Evolutionary conservation across 441 rosid species (phyloP).

Genomic region (Populus hybrid): DNA sequence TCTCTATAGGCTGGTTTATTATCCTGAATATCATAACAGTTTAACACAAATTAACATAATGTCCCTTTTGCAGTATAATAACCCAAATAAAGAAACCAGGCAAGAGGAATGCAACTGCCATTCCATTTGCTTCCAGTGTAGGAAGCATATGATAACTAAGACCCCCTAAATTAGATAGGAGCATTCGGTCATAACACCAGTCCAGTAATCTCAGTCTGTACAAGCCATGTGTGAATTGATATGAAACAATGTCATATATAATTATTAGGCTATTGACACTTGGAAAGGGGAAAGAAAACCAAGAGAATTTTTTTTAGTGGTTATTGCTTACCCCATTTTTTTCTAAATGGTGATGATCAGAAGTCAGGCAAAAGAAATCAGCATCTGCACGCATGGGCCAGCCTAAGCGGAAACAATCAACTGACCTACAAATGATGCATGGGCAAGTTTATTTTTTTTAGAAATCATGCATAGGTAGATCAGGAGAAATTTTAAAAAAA

Average conservation of each 20-base stretch:
- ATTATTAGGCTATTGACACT: not conserved
- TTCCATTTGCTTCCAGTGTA: not conserved
- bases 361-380: constrained; percentile 67
- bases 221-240: not conserved
- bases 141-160: too few species aligned
- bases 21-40: constrained; percentile 46
- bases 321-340: constrained; percentile 59
- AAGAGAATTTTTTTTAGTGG: constrained; percentile 5
- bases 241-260: not conserved
- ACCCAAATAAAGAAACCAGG: not conserved
- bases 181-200: too few species aligned
- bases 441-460: too few species aligned
- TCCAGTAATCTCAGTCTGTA: too few species aligned
- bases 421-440: constrained; percentile 54
- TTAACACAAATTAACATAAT: not conserved
- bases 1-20: constrained; percentile 55
- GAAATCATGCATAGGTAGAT: not conserved
- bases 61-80: too few species aligned
- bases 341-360: constrained; percentile 26
- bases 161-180: too few species aligned
- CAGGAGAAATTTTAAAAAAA: not conserved
- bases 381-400: constrained; percentile 99
- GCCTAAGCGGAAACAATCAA: constrained; percentile 91
- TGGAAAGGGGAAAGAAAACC: not conserved
- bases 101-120: not conserved